Conservation (phyloP, 176 grass and related monocot species). For the Microstegium vimineum region DNA sequence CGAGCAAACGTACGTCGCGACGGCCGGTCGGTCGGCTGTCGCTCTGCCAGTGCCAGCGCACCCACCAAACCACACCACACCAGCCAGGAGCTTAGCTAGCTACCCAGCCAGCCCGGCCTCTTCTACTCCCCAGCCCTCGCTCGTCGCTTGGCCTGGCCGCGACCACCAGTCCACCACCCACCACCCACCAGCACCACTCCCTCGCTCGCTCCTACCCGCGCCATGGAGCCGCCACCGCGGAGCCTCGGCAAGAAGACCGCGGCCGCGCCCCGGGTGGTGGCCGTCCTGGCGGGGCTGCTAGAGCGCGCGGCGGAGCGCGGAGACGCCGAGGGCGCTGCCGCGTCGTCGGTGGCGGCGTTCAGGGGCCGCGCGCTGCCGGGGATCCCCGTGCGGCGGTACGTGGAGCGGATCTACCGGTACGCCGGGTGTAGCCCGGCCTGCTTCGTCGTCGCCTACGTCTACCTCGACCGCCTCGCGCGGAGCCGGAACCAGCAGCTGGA, state of each 20-base stretch:
- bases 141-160: neutral
- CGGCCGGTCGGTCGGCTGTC: neutral
- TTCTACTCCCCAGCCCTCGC: too few species aligned
- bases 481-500: too few species aligned
- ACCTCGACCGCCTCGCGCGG: slow-evolving; percentile 61
- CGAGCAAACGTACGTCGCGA: neutral
- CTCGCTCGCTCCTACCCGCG: too few species aligned
- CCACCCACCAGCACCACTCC: neutral
- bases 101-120: too few species aligned
- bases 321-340: neutral
- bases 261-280: slow-evolving; percentile 37
- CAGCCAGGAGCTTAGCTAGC: too few species aligned
- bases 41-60: neutral
- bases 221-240: neutral
- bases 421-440: slow-evolving; percentile 63
- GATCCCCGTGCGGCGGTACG: slow-evolving; percentile 60
- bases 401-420: slow-evolving; percentile 64
- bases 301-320: slow-evolving; percentile 47
- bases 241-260: neutral
- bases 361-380: slow-evolving; percentile 36
- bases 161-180: neutral
- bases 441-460: slow-evolving; percentile 68
- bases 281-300: slow-evolving; percentile 55
- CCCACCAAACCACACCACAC: too few species aligned
- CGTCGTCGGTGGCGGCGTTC: slow-evolving; percentile 1